Base-by-base conservation (phyloP, 75 land plant species). In the Pinus albicaulis region DNA sequence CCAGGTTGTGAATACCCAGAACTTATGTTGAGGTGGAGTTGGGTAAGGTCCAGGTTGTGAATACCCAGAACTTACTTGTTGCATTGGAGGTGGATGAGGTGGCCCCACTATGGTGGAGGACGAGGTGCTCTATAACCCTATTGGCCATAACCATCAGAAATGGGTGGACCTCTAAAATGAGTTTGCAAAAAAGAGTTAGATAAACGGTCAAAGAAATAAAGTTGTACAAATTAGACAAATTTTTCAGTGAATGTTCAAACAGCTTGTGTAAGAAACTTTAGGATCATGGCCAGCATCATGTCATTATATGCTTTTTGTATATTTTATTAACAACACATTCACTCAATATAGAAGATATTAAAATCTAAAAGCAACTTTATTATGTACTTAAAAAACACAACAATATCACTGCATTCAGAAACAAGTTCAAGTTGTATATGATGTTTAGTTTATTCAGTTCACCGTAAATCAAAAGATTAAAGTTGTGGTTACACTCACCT, bases 11-110 rank as follows among this genome's bases (percentile, higher is more conserved):
- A n/a, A n/a, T n/a, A n/a, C n/a, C n/a, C n/a, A n/a, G n/a, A n/a
- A n/a, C n/a, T n/a, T n/a, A 7, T 82, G 89, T 1, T 73, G 44
- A n/a, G 71, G 59, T 15, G 81, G 87, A 24, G 87, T 70, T 48
- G 85, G 82, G 63, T 90, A 87, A 68, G 73, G 59, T 78, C 86
- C 87, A 71, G 89, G 65, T 13, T 85, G 87, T n/a, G 72, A 87
- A 75, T 90, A 77, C 20, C 85, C 84, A 77, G 83, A 90, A 15
- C 77, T 55, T n/a, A 74, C 74, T 31, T 77, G 85, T 4, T 59
- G 17, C 36, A 44, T 58, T 31, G 72, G 72, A 41, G 76, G 82
- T 38, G 77, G 72, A 72, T 86, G 81, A 28, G 84, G 79, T 74
- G 83, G 28, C 85, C 89, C 92, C 92, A 90, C 57, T 85, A 86